Evolutionary conservation across 1,284 basidiomycete species (phyloP), one percentile per base, ranked within the genome.

Genomic region (Austroboletus novae-zelandiae): DNA sequence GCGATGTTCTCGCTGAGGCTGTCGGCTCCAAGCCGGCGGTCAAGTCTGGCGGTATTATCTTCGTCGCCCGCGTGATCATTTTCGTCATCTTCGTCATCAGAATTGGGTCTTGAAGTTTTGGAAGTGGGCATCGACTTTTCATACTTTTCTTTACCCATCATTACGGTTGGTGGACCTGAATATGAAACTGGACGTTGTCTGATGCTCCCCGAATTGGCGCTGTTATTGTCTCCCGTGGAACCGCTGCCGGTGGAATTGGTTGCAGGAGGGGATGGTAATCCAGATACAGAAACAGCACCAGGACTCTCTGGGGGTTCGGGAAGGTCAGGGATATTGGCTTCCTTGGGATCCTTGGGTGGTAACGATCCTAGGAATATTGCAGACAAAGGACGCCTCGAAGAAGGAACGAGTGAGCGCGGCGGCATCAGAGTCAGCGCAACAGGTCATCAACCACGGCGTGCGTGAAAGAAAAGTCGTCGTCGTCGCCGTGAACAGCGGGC

Each of bases 211-310:
- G 73, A 65, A 53, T 72, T 74, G 29, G 77, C 74, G 58, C 77
- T 81, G 51, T 73, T 74, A 53, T 75, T 74, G 62, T 84, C 82
- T 45, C 82, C 84, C 3, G 80, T 80, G 61, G 86, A 88, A 44
- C 86, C 85, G 64, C 86, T 88, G 25, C 85, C 86, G 2, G 86
- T 88, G 17, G 86, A 89, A 61, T 89, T 89, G 23, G 88, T 86
- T 35, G 86, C 87, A 39, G 87, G 87, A 1, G 87, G 87, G 15
- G 86, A 89, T 2, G 87, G 88, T 7, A 90, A 67, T 9, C 87
- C 86, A 10, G 84, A 86, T 52, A 75, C 68, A 49, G 58, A 71
- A 53, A 65, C 71, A 65, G 59, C 72, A 9, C 70, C 71, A 15
- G 84, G 83, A 53, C 81, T 84, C 9, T 68, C 68, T 35, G 84